Base-by-base conservation (phyloP, 176 grass and related monocot species). In the Bothriochloa decipiens region DNA sequence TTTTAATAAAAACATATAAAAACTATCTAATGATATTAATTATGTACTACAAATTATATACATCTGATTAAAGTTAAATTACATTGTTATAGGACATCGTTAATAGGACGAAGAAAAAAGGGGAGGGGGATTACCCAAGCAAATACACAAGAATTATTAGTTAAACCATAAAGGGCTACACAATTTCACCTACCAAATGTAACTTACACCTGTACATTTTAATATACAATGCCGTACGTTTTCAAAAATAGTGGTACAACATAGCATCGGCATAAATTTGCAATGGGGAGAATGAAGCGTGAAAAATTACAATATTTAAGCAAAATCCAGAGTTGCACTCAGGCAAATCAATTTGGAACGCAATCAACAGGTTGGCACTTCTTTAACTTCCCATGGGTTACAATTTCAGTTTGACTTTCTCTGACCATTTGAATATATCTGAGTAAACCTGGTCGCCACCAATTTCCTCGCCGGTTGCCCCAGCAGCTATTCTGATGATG, bases 401-500 rank as follows among this genome's bases (percentile, higher is more conserved):
- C 76, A 99, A 49, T 64, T 87, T 79, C 68, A 99, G 68, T 63
- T 92, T 92, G 55, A 99, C 92, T 77, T 77, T 96, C 42, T 99
- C 90, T 3, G 96, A 95, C 96, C 96, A 99, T 85, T 96, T 99
- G 64, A 91, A 99, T 77, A 99, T 90, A 80, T 89, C 91, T 40
- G 96, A 94, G 87, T 89, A 92, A 75, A 99, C 96, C 84, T 89
- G 93, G 66, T 99, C 90, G 16, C 96, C 96, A 20, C 88, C 86
- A 13, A 96, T 81, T 68, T 94, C 93, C 67, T 99, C 93, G 18
- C 96, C 96, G 1, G 85, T 90, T 23, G 93, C 91, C 22, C 96
- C 93, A 26, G 93, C 93, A 75, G 91, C 96, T 37, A 99, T 92
- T 84, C 93, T 90, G 78, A 99, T 94, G 23, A 99, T 68, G 89